These are phyloP conservation scores for Leucocoprinus birnbaumii DNA, from an alignment of 768 basidiomycete genomes.

Conservation along the genomic window DNA sequence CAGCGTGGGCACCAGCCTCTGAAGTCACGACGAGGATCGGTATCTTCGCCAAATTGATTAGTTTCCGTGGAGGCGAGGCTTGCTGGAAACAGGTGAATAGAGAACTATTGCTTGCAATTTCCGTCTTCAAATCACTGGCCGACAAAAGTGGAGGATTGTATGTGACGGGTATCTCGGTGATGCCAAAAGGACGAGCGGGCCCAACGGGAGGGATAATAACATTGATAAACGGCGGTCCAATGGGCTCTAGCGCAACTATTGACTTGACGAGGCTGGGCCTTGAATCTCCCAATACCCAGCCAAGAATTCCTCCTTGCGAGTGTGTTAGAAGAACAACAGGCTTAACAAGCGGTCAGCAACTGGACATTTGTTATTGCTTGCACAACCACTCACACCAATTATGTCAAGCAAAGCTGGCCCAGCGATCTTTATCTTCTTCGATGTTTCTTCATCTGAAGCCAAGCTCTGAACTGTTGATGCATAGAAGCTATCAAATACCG, in stretches of 20 bases:
- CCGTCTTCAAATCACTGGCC: constrained; percentile 31
- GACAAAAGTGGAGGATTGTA: constrained; percentile 40
- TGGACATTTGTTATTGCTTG: background rate
- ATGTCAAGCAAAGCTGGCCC: constrained; percentile 40
- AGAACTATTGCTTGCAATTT: constrained; percentile 22
- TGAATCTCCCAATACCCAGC: constrained; percentile 47
- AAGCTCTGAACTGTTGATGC: constrained; percentile 39
- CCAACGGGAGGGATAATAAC: constrained; percentile 34
- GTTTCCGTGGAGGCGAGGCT: constrained; percentile 34
- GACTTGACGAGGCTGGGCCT: constrained; percentile 41
- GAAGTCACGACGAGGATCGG: constrained; percentile 48
- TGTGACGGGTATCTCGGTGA: constrained; percentile 44
- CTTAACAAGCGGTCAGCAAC: constrained; percentile 20
- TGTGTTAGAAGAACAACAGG: constrained; percentile 47
- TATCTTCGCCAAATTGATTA: constrained; percentile 38
- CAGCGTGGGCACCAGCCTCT: constrained; percentile 46
- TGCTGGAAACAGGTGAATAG: constrained; percentile 42
- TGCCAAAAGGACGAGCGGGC: constrained; percentile 39
- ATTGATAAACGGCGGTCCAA: constrained; percentile 45
- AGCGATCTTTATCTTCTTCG: constrained; percentile 37
- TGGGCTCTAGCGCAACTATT: constrained; percentile 48
- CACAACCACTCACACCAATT: constrained; percentile 37
- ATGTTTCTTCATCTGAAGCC: constrained; percentile 28
- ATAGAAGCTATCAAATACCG: constrained; percentile 42
- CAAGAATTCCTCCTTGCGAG: constrained; percentile 46